phyloP scores from a whole-genome alignment of 1,284 basidiomycete species.

The Leccinum pachyderme region DNA sequence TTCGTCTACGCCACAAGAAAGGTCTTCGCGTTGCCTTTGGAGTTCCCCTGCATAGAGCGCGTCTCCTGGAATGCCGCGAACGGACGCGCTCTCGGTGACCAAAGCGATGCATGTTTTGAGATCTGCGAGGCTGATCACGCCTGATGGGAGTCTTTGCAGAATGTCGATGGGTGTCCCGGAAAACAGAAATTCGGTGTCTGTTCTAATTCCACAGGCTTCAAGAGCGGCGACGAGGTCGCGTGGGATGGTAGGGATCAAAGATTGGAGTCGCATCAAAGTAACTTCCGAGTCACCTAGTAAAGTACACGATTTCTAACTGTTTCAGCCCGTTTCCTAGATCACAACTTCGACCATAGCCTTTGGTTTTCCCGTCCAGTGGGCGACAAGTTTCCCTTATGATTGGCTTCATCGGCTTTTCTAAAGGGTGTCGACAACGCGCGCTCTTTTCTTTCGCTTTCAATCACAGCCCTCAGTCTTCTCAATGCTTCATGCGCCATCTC shows the following conservation, averaged over 20 bases:
- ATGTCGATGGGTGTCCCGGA: constrained; percentile 45
- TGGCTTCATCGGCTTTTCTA: background rate
- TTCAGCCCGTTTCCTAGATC: background rate
- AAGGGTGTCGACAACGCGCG: background rate
- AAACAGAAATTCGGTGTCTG: constrained; percentile 60
- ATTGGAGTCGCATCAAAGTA: constrained; percentile 26
- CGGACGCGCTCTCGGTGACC: constrained; percentile 43
- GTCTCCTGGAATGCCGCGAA: constrained; percentile 40
- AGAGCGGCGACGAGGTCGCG: constrained; percentile 35
- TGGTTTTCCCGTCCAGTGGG: background rate
- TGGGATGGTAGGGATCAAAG: constrained; percentile 29
- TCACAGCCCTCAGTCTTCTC: constrained; percentile 56
- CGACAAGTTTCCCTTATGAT: background rate
- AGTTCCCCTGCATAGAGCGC: constrained; percentile 35
- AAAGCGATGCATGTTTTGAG: constrained; percentile 40
- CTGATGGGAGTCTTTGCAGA: constrained; percentile 47
- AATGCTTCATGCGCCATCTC: constrained; percentile 73
- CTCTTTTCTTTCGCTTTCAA: constrained; percentile 44
- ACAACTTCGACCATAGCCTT: background rate
- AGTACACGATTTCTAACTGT: background rate
- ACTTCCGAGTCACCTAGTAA: background rate
- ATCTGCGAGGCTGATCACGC: constrained; percentile 46
- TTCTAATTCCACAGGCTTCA: constrained; percentile 46
- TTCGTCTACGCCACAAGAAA: constrained; percentile 42
- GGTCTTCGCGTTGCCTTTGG: constrained; percentile 24